A percentile compares a stretch with the other conserved stretches of the same genome.
phyloP scores from a whole-genome alignment of 2,329 filamentous ascomycete species.

The Phaeophleospora eucalypticola region DNA sequence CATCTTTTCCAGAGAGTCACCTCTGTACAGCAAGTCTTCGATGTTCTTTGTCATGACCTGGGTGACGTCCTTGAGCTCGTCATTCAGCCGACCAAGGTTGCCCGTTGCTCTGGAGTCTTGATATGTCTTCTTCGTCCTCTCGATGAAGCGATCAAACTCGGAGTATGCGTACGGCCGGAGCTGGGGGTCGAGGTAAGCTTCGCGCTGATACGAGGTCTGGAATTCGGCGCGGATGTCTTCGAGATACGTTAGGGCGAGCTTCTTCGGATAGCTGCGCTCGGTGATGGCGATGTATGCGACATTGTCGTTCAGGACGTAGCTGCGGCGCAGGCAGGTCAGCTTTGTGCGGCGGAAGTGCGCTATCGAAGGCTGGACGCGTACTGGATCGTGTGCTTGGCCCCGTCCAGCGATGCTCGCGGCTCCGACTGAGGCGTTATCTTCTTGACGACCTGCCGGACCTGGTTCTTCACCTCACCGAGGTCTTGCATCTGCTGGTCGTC shows the following conservation, averaged over 20 bases:
- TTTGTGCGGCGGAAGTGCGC: not conserved
- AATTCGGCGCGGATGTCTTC: constrained; percentile 89
- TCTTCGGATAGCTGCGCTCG: constrained; percentile 90
- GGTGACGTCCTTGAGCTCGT: constrained; percentile 94
- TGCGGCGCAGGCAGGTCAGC: constrained; percentile 35
- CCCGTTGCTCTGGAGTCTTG: constrained; percentile 85
- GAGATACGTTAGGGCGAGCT: constrained; percentile 97
- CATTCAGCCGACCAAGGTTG: constrained; percentile 92
- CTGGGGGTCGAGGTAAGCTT: constrained; percentile 67
- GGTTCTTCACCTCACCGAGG: constrained; percentile 81
- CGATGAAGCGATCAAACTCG: constrained; percentile 96
- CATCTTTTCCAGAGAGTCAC: constrained; percentile 94
- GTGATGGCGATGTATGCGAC: constrained; percentile 92
- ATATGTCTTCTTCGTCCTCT: constrained; percentile 88
- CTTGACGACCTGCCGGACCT: constrained; percentile 86
- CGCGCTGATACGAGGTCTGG: constrained; percentile 71
- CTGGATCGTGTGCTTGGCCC: constrained; percentile 78
- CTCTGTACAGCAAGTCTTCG: constrained; percentile 91
- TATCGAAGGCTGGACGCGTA: constrained; percentile 44
- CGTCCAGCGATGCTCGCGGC: constrained; percentile 87
- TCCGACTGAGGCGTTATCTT: constrained; percentile 85
- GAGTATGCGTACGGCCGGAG: constrained; percentile 94
- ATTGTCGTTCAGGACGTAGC: constrained; percentile 78
- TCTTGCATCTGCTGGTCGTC: constrained; percentile 80
- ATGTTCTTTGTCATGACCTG: constrained; percentile 99